phyloP scores from a whole-genome alignment of 2,329 filamentous ascomycete genomes.

The Fusarium torulosum region DNA sequence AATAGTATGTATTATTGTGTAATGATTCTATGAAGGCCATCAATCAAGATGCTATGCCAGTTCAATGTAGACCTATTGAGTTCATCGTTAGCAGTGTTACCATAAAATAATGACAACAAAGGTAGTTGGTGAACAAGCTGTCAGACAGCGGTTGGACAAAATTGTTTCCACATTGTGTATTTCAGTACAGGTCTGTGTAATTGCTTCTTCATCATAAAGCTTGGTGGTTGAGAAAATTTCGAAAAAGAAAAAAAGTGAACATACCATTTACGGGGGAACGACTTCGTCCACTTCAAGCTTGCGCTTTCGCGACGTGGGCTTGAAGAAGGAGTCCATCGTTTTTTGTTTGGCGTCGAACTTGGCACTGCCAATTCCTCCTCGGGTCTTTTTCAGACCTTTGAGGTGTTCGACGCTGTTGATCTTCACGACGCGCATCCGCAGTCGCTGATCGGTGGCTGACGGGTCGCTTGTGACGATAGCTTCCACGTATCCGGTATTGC shows the following conservation, averaged over 20 bases:
- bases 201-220: conserved; percentile 75
- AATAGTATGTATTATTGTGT: conserved; percentile 21
- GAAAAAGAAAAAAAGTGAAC: conserved; percentile 44
- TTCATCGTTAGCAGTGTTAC: conserved; percentile 43
- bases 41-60: conserved; percentile 7
- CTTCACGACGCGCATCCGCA: conserved; percentile 62
- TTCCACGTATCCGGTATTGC: conserved; percentile 66
- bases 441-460: conserved; percentile 14
- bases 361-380: conserved; percentile 84
- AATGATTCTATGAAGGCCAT: conserved; percentile 18
- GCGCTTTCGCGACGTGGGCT: conserved; percentile 51
- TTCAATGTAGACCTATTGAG: conserved; percentile 21
- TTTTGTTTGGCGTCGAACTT: conserved; percentile 80
- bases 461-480: conserved; percentile 38
- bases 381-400: conserved; percentile 78
- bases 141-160: conserved; percentile 91
- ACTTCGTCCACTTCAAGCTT: conserved; percentile 45
- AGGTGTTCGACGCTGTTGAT: conserved; percentile 82
- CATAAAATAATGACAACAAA: conserved; percentile 44
- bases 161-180: conserved; percentile 72
- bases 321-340: conserved; percentile 83
- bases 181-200: conserved; percentile 91
- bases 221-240: conserved; percentile 28
- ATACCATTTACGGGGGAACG: conserved; percentile 54
- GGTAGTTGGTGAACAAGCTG: conserved; percentile 43